phyloP scores from a whole-genome alignment of 352 stramenopile genomes.

The Pythium utonaiense region DNA sequence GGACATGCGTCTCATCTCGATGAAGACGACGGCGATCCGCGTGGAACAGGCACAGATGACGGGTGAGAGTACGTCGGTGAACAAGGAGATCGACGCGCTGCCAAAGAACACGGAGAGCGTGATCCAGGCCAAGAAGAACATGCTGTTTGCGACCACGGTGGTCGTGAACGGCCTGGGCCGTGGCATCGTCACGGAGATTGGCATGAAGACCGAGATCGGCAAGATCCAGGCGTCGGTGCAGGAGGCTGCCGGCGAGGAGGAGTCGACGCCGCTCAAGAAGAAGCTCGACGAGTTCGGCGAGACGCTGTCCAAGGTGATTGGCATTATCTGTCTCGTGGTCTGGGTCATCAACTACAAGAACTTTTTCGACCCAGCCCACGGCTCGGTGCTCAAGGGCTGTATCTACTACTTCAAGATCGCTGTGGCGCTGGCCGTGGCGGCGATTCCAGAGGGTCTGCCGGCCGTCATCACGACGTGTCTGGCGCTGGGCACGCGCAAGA shows the following conservation, averaged over 20 bases:
- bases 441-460: conserved; percentile 98
- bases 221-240: conserved; percentile 95
- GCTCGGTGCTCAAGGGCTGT: conserved; percentile 92
- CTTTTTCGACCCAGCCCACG: conserved; percentile 90
- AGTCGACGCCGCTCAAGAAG: conserved; percentile 96
- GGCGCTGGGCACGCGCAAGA: conserved; percentile 92
- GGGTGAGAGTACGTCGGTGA: conserved; percentile 93
- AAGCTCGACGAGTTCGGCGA: conserved; percentile 99
- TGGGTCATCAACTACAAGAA: conserved; percentile 98
- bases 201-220: conserved; percentile 98
- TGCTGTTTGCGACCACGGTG: conserved; percentile 97
- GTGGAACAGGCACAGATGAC: conserved; percentile 97
- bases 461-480: conserved; percentile 98
- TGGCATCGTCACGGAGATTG: conserved; percentile 94
- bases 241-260: conserved; percentile 90
- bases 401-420: conserved; percentile 99
- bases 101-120: conserved; percentile 64
- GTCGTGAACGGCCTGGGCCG: conserved; percentile 94
- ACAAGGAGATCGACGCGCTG: conserved; percentile 87
- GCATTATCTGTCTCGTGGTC: conserved; percentile 95
- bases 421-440: conserved; percentile 97
- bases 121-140: conserved; percentile 93
- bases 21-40: conserved; percentile 93
- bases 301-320: conserved; percentile 95
- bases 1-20: conserved; percentile 92